A percentile compares a stretch with the other conserved stretches of the same genome.
Evolutionary conservation across 257 asterid genomes (phyloP).

Genomic region (Penstemon newberryi): DNA sequence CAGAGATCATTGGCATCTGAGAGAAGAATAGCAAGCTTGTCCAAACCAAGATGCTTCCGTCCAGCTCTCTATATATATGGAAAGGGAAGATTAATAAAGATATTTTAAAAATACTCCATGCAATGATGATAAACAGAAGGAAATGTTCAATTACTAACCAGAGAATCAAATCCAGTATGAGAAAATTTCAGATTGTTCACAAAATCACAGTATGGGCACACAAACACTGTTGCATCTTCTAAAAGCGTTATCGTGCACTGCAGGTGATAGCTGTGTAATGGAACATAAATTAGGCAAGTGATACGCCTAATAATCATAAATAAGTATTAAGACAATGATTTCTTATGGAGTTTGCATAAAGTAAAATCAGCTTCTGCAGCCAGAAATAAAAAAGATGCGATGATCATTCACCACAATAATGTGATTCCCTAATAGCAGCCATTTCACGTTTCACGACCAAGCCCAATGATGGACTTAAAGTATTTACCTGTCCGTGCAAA

Average conservation of each 20-base stretch:
- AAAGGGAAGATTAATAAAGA: constrained; percentile 33
- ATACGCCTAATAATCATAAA: constrained; percentile 17
- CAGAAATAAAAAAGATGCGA: constrained; percentile 1
- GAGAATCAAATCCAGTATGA: constrained; percentile 44
- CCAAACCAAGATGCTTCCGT: constrained; percentile 53
- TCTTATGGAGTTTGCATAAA: constrained; percentile 13
- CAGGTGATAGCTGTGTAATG: constrained; percentile 62
- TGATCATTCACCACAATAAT: background rate
- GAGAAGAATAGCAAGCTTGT: constrained; percentile 53
- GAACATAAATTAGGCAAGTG: constrained; percentile 24
- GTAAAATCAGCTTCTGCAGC: constrained; percentile 7
- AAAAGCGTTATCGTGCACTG: constrained; percentile 44
- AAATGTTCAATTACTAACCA: constrained; percentile 48
- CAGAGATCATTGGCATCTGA: constrained; percentile 64
- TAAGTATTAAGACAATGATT: constrained; percentile 1
- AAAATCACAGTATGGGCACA: constrained; percentile 65
- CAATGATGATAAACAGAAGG: constrained; percentile 14
- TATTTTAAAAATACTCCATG: background rate
- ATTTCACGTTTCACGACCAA: constrained; percentile 23
- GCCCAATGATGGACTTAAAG: constrained; percentile 15
- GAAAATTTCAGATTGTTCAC: constrained; percentile 50
- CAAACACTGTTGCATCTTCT: constrained; percentile 38
- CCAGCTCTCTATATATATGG: constrained; percentile 51
- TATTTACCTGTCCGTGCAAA: constrained; percentile 68
- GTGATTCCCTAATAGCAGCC: constrained; percentile 17